A percentile compares a stretch with the other conserved stretches of the same genome.
These are phyloP conservation scores for Suillus bovinus DNA, from an alignment of 768 basidiomycete species.

Conservation along the genomic window DNA sequence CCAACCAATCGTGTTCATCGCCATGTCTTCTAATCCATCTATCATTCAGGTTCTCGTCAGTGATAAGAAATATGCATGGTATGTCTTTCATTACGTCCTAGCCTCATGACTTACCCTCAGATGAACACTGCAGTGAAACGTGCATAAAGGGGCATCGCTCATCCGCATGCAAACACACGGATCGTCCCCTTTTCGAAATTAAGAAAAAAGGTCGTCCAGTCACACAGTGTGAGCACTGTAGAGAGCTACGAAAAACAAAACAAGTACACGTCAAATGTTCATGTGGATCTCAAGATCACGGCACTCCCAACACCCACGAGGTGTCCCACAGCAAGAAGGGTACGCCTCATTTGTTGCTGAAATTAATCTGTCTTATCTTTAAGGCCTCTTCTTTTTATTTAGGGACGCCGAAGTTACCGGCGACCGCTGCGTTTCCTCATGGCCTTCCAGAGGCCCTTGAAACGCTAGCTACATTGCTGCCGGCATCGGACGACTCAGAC, in stretches of 20 bases:
- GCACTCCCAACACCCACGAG: conserved; percentile 10
- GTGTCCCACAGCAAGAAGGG: conserved; percentile 59
- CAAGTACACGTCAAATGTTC: conserved; percentile 48
- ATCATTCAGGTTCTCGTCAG: conserved; percentile 62
- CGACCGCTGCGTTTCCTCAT: conserved; percentile 77
- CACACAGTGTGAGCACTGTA: conserved; percentile 55
- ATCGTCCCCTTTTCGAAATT: conserved; percentile 83
- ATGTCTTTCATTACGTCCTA: conserved; percentile 27
- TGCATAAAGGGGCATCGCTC: conserved; percentile 96
- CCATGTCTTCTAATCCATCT: conserved; percentile 1
- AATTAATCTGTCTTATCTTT: conserved; percentile 40
- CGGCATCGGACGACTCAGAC: conserved; percentile 59
- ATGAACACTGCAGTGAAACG: conserved; percentile 62
- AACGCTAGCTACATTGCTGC: conserved; percentile 41
- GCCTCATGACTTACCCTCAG: conserved; percentile 12
- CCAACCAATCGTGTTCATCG: conserved; percentile 44
- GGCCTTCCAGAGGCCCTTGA: conserved; percentile 72
- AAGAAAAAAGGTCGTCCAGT: conserved; percentile 63
- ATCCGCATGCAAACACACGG: conserved; percentile 84
- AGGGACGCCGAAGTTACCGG: conserved; percentile 63
- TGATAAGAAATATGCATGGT: conserved; percentile 85
- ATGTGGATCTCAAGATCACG: conserved; percentile 42
- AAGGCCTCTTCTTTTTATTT: conserved; percentile 35
- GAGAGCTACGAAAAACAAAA: conserved; percentile 45
- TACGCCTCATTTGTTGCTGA: conserved; percentile 37